These are phyloP conservation scores for Lentinus brumalis DNA, from an alignment of 768 basidiomycete genomes.

Conservation along the genomic window DNA sequence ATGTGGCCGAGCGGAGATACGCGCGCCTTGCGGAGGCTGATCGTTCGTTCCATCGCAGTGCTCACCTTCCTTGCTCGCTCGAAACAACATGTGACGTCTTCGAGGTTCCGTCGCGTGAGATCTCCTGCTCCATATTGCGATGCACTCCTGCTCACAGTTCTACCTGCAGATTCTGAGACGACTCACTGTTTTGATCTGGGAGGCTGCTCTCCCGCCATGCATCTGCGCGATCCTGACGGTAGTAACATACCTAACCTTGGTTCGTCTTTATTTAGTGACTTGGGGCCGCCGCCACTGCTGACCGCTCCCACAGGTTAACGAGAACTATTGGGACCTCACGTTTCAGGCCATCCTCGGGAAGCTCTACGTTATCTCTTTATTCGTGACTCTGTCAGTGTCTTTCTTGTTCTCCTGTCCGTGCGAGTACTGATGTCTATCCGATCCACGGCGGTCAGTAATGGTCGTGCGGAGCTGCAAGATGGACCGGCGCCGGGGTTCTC, in stretches of 20 bases:
- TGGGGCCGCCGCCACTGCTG: not conserved
- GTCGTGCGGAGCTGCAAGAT: constrained; percentile 16
- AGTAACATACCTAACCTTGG: constrained; percentile 23
- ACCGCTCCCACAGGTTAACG: constrained; percentile 12
- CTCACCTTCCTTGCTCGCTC: constrained; percentile 22
- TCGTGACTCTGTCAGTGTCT: constrained; percentile 29
- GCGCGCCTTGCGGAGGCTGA: not conserved
- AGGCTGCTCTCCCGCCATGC: constrained; percentile 31
- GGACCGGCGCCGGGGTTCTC: constrained; percentile 12
- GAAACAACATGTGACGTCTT: constrained; percentile 21
- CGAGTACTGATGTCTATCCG: not conserved
- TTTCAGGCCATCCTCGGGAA: constrained; percentile 32
- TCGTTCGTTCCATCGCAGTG: constrained; percentile 6
- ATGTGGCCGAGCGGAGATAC: not conserved
- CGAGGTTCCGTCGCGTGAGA: constrained; percentile 21
- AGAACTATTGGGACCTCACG: constrained; percentile 29
- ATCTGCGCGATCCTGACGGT: constrained; percentile 27
- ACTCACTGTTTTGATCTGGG: constrained; percentile 28
- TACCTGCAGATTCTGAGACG: constrained; percentile 19
- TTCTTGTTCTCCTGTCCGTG: not conserved
- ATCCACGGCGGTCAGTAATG: constrained; percentile 1
- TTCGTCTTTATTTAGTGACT: constrained; percentile 1
- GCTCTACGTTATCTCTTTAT: constrained; percentile 33
- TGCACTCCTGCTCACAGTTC: not conserved
- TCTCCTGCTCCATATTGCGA: not conserved